Conservation (phyloP, 1,284 basidiomycete genomes). For the Tilletia caries region DNA sequence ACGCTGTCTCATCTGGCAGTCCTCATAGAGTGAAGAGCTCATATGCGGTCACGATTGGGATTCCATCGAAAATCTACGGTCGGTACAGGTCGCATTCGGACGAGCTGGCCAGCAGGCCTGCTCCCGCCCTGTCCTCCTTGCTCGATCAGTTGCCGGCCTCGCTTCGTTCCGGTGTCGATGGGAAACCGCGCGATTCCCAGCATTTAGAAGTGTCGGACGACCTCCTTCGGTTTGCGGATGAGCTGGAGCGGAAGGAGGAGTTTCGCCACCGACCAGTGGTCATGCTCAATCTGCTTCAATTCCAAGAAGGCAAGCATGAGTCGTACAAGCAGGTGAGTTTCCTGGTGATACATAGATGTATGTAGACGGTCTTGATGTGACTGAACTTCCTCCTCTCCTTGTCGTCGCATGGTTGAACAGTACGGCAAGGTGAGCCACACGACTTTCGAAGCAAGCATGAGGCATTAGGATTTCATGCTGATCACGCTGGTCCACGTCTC, state of each 20-base stretch:
- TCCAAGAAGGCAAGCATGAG: conserved; percentile 20
- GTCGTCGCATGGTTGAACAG: too few relatives aligned
- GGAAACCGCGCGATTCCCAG: conserved; percentile 21
- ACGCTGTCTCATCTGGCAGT: neutral
- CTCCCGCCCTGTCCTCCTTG: neutral
- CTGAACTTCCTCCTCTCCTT: too few relatives aligned
- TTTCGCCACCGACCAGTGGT: conserved; percentile 23
- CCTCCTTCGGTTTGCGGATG: conserved; percentile 24
- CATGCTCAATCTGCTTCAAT: conserved; percentile 37
- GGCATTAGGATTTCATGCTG: neutral
- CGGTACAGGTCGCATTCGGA: neutral
- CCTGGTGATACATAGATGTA: too few relatives aligned
- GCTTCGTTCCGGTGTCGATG: neutral
- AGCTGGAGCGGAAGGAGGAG: conserved; percentile 17
- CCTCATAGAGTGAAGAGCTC: neutral
- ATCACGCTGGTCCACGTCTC: neutral
- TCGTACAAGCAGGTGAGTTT: conserved; percentile 10
- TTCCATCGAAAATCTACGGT: neutral
- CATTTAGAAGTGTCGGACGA: conserved; percentile 27
- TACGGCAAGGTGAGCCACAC: neutral
- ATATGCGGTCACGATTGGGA: neutral
- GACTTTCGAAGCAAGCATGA: neutral
- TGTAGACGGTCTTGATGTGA: neutral
- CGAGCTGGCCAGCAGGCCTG: neutral
- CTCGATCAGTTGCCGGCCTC: neutral